Conservation (phyloP, 2,329 filamentous ascomycete genomes). For the Fonsecaea nubica region DNA sequence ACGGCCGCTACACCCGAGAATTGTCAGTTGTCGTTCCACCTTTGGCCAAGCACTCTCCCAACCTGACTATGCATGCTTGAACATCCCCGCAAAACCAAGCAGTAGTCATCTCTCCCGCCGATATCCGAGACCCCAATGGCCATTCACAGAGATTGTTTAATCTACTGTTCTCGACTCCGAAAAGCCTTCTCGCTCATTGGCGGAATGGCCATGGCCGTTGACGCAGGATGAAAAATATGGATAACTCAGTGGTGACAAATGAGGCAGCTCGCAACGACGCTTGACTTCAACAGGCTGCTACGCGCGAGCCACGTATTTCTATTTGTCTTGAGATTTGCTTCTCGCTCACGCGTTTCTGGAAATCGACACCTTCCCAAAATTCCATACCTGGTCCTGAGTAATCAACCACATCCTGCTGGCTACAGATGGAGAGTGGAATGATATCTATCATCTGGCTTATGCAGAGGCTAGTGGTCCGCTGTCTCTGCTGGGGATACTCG, state of each 20-base stretch:
- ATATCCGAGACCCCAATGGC: neutral
- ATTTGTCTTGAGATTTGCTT: neutral
- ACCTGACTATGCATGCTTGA: neutral
- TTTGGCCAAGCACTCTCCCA: neutral
- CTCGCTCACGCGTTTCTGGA: neutral
- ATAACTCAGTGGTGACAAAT: neutral
- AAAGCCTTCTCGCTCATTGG: conserved; percentile 2
- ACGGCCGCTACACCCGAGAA: neutral
- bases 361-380: conserved; percentile 5
- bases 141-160: neutral
- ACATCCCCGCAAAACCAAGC: conserved; percentile 2
- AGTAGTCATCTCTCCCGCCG: neutral
- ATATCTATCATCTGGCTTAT: neutral
- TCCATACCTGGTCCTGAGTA: neutral
- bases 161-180: neutral
- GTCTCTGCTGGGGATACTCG: neutral
- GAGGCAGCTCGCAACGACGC: neutral
- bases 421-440: neutral
- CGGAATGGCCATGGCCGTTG: neutral
- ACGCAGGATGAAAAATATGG: neutral
- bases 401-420: neutral
- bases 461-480: neutral
- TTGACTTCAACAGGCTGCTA: neutral
- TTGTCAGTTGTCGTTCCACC: neutral
- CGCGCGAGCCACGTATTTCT: neutral